These are phyloP conservation scores for Pestalotiopsis sp. DNA, from an alignment of 2,329 filamentous ascomycete species.

Conservation along the genomic window DNA sequence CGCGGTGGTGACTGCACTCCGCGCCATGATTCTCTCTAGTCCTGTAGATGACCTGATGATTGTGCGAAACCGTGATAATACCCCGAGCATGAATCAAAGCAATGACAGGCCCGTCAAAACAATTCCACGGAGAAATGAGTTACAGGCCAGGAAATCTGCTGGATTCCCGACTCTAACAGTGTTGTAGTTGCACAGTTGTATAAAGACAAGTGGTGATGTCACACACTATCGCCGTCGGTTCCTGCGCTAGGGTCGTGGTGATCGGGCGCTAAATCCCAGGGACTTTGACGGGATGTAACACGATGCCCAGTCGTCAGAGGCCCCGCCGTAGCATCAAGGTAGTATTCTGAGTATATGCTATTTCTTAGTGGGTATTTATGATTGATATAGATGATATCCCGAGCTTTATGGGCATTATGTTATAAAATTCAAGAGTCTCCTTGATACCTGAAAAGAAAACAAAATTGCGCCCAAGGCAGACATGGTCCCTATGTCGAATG, in stretches of 20 bases:
- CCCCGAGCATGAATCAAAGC: background rate
- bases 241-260: conserved; percentile 15
- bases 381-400: too few relatives aligned
- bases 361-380: too few relatives aligned
- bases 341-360: background rate
- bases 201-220: conserved; percentile 13
- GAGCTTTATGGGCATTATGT: too few relatives aligned
- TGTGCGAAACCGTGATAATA: background rate
- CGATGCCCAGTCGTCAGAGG: background rate
- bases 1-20: conserved; percentile 7
- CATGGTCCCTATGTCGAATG: too few relatives aligned
- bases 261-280: background rate
- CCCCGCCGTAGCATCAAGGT: background rate
- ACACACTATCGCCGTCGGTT: conserved; percentile 11
- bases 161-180: background rate
- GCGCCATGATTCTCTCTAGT: conserved; percentile 12
- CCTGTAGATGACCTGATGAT: background rate
- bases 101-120: background rate
- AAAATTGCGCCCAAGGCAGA: too few relatives aligned
- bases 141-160: background rate
- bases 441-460: too few relatives aligned
- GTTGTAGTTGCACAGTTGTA: background rate
- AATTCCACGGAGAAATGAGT: background rate
- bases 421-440: too few relatives aligned
- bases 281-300: background rate